Percentiles rank a stretch among this genome's conserved stretches.
These are phyloP conservation scores for Eragrostis nindensis DNA, from an alignment of 176 grass and related monocot species.

Conservation along the genomic window DNA sequence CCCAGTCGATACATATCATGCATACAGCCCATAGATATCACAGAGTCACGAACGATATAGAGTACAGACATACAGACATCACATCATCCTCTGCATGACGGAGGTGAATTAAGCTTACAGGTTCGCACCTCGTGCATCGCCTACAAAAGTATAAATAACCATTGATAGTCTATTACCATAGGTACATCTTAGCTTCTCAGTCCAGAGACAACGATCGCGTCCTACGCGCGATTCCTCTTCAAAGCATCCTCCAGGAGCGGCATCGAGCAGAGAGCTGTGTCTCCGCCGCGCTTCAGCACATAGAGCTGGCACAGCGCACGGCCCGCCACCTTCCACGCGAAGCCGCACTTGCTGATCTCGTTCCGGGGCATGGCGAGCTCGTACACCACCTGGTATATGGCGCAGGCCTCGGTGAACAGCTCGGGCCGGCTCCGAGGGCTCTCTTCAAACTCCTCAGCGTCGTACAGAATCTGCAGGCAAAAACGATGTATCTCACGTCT, in stretches of 20 bases:
- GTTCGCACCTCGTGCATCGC: neutral
- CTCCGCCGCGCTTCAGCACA: neutral
- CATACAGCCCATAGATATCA: neutral
- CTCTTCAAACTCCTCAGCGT: constrained; percentile 49
- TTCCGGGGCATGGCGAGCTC: neutral
- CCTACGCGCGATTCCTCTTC: neutral
- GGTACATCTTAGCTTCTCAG: neutral
- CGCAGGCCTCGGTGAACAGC: constrained; percentile 53
- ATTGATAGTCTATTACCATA: neutral
- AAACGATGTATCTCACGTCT: too few species aligned
- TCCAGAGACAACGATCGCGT: too few species aligned
- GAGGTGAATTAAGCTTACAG: neutral
- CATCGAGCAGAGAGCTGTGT: constrained; percentile 1
- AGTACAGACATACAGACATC: neutral
- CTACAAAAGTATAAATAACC: too few species aligned
- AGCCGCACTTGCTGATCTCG: constrained; percentile 37
- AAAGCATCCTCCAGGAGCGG: constrained; percentile 28
- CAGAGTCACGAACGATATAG: neutral
- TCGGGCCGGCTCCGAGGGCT: constrained; percentile 4
- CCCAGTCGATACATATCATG: too few species aligned
- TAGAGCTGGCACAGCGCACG: constrained; percentile 41
- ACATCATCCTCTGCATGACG: neutral
- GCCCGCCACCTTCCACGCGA: constrained; percentile 72
- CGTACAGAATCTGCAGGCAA: constrained; percentile 52
- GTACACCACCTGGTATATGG: constrained; percentile 61